These are phyloP conservation scores for Aegilops bicornis DNA, from an alignment of 176 grass and related monocot species.

Conservation along the genomic window DNA sequence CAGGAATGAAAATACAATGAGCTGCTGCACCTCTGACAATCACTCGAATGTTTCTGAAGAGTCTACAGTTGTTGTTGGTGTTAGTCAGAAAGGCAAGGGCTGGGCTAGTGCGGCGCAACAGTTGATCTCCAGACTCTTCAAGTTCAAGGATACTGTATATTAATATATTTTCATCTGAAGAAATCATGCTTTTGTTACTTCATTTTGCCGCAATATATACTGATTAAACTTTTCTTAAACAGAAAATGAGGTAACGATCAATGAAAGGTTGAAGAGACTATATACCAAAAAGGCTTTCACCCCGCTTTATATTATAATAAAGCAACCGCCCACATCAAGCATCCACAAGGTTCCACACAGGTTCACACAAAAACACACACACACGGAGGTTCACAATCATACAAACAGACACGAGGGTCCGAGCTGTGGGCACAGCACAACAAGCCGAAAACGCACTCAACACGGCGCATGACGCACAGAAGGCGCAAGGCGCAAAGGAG, in stretches of 20 bases:
- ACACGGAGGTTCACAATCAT: no score
- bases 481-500: no score
- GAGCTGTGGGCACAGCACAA: no score
- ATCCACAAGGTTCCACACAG: no score
- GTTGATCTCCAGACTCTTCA: conserved; percentile 60
- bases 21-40: conserved; percentile 51
- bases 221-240: conserved; percentile 19
- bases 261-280: conserved; percentile 66
- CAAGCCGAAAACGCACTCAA: no score
- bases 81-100: conserved; percentile 27
- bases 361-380: no score
- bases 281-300: conserved; percentile 36
- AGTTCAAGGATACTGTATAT: conserved; percentile 54
- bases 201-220: not conserved
- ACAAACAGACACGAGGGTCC: no score
- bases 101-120: conserved; percentile 19
- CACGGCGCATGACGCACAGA: no score
- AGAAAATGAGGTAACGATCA: conserved; percentile 57
- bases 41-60: conserved; percentile 55
- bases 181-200: not conserved
- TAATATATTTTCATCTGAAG: not conserved
- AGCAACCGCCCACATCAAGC: no score
- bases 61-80: conserved; percentile 10
- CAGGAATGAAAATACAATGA: conserved; percentile 24
- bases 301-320: no score